phyloP scores from a whole-genome alignment of 1,139 yeast genomes.

The Saccharomyces hybrid region DNA sequence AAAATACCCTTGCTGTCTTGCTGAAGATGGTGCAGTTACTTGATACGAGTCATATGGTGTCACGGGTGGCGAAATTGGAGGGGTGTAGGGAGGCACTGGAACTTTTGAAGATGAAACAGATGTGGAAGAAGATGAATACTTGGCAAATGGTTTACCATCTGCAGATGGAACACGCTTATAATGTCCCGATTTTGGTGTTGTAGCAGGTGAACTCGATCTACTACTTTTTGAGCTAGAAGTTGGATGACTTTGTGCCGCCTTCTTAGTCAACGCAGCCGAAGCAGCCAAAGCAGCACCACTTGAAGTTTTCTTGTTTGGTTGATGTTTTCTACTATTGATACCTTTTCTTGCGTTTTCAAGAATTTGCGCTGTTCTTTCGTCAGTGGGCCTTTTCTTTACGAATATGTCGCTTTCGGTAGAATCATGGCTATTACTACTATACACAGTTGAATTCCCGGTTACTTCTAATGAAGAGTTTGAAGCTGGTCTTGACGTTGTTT shows the following conservation, averaged over 20 bases:
- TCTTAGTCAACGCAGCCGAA: slow-evolving; percentile 7
- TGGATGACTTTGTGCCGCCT: slow-evolving; percentile 1
- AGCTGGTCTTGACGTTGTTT: background rate
- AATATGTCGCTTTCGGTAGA: slow-evolving; percentile 5
- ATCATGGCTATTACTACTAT: slow-evolving; percentile 16
- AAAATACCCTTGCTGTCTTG: background rate
- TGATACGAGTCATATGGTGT: slow-evolving; percentile 4
- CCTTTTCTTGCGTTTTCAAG: slow-evolving; percentile 24
- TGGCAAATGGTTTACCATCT: slow-evolving; percentile 1
- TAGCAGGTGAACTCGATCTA: background rate
- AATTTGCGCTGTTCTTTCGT: slow-evolving; percentile 28
- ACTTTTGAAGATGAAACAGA: slow-evolving; percentile 8
- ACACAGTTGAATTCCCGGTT: background rate
- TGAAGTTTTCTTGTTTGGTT: slow-evolving; percentile 13
- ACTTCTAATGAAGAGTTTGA: background rate
- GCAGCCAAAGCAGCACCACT: slow-evolving; percentile 27
- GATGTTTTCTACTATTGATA: slow-evolving; percentile 18
- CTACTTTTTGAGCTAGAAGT: background rate
- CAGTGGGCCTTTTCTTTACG: slow-evolving; percentile 13
- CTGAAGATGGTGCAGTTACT: slow-evolving; percentile 1
- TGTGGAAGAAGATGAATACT: slow-evolving; percentile 10
- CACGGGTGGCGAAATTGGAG: background rate
- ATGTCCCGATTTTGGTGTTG: background rate
- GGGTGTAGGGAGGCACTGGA: background rate
- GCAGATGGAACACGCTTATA: slow-evolving; percentile 3